These are phyloP conservation scores for Tolypocladium sp. DNA, from an alignment of 2,329 filamentous ascomycete genomes.

Conservation along the genomic window DNA sequence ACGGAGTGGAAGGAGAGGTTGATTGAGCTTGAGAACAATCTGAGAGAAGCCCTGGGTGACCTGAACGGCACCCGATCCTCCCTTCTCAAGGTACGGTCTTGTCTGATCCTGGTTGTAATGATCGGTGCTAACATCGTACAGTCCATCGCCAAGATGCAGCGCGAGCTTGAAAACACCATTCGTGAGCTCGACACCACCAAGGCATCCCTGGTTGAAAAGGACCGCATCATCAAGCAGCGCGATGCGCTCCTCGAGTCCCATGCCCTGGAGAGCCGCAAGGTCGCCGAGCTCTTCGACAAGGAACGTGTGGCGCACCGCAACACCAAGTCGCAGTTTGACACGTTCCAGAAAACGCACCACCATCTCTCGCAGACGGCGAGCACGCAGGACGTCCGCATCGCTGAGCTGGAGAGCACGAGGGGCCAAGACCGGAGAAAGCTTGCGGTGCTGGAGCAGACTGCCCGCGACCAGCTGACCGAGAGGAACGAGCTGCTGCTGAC, in stretches of 20 bases:
- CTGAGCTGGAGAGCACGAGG: slow-evolving; percentile 76
- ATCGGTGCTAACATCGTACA: slow-evolving; percentile 16
- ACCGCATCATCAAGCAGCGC: slow-evolving; percentile 80
- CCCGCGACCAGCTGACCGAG: slow-evolving; percentile 80
- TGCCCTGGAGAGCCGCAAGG: slow-evolving; percentile 73
- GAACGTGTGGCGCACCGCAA: slow-evolving; percentile 78
- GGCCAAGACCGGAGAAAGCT: slow-evolving; percentile 71
- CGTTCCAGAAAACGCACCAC: slow-evolving; percentile 77
- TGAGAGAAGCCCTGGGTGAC: slow-evolving; percentile 81
- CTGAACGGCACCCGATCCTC: slow-evolving; percentile 78
- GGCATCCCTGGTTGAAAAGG: slow-evolving; percentile 76
- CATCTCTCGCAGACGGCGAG: slow-evolving; percentile 80
- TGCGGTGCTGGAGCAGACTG: slow-evolving; percentile 64
- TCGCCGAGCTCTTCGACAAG: slow-evolving; percentile 83
- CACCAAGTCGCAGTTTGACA: slow-evolving; percentile 82
- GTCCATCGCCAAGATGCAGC: slow-evolving; percentile 80
- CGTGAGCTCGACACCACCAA: slow-evolving; percentile 75
- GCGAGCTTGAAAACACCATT: slow-evolving; percentile 75
- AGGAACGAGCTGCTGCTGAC: slow-evolving; percentile 79
- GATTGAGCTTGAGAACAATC: slow-evolving; percentile 79
- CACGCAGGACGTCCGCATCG: slow-evolving; percentile 73
- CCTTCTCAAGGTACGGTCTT: slow-evolving; percentile 59
- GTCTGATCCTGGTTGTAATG: not conserved
- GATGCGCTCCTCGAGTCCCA: slow-evolving; percentile 83
- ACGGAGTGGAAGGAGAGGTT: slow-evolving; percentile 86